These are phyloP conservation scores for Symbiodinium natans DNA, from an alignment of 73 alveolate genomes.

Conservation along the genomic window DNA sequence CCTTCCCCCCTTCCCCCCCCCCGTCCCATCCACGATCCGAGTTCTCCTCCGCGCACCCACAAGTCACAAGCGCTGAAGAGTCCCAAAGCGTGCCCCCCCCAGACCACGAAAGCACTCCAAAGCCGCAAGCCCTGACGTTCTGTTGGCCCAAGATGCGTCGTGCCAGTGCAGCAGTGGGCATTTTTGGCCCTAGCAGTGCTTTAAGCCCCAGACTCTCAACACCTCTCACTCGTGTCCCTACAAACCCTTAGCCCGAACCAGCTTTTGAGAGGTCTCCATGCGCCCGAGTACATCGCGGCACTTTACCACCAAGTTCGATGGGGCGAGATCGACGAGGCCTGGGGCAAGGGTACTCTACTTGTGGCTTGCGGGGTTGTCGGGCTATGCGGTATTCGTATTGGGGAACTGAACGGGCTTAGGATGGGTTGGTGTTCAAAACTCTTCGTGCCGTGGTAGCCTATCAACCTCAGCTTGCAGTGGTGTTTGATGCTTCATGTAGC, in stretches of 20 bases:
- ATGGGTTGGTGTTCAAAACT: not conserved
- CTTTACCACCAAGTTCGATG: constrained; percentile 53
- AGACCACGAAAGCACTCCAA: too few relatives aligned
- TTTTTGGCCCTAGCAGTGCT: too few relatives aligned
- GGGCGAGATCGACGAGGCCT: not conserved
- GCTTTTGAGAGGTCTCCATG: too few relatives aligned
- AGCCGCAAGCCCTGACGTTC: too few relatives aligned
- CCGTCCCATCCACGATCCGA: too few relatives aligned
- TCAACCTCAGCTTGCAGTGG: not conserved
- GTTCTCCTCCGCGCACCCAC: too few relatives aligned
- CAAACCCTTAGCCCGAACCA: not conserved
- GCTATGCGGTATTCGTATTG: not conserved
- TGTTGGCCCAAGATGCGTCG: too few relatives aligned
- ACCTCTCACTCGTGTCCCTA: too few relatives aligned
- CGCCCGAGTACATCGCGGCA: constrained; percentile 86
- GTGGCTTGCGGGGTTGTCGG: not conserved
- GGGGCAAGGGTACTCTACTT: not conserved
- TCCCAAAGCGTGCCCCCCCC: too few relatives aligned
- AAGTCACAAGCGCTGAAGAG: too few relatives aligned
- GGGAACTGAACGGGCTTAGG: not conserved
- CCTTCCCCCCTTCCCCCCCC: too few relatives aligned
- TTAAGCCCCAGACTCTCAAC: not conserved
- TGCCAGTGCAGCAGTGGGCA: too few relatives aligned
- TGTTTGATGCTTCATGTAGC: not conserved
- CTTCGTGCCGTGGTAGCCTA: not conserved